These are phyloP conservation scores for Fragaria nilgerrensis DNA, from an alignment of 306 rosid genomes.

Conservation along the genomic window DNA sequence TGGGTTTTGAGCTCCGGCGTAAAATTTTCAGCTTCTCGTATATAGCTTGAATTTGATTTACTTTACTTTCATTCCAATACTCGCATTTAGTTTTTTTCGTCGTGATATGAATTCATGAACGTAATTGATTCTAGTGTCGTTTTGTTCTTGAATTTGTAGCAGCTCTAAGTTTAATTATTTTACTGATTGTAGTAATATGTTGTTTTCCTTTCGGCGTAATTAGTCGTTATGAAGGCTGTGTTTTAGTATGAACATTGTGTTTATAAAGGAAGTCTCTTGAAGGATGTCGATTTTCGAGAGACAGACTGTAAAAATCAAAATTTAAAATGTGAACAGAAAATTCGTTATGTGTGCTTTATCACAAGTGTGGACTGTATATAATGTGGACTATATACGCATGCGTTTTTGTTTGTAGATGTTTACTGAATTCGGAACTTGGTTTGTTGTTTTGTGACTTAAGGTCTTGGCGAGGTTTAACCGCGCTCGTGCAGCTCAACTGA, in stretches of 20 bases:
- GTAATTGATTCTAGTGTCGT: neutral
- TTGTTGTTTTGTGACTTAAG: conserved; percentile 36
- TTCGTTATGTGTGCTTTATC: no score
- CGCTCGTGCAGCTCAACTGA: conserved; percentile 81
- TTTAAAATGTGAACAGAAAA: neutral
- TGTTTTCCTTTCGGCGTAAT: neutral
- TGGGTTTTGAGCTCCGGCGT: neutral
- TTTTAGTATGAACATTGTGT: neutral
- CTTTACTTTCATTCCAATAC: neutral
- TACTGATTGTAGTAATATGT: neutral
- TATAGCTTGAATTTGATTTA: neutral
- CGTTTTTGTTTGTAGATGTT: neutral
- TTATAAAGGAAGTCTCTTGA: neutral
- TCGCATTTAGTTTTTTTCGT: neutral
- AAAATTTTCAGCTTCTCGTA: neutral
- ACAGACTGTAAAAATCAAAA: neutral
- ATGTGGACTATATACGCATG: neutral
- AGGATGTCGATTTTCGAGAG: neutral
- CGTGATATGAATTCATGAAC: neutral
- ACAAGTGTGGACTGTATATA: neutral
- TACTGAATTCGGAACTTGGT: neutral
- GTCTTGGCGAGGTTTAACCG: conserved; percentile 85
- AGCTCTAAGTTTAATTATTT: neutral
- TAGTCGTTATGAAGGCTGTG: neutral
- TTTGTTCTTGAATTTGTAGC: neutral